Conservation (phyloP, 371 early-diverging fungal genomes). For the Fennellomyces sp. region DNA sequence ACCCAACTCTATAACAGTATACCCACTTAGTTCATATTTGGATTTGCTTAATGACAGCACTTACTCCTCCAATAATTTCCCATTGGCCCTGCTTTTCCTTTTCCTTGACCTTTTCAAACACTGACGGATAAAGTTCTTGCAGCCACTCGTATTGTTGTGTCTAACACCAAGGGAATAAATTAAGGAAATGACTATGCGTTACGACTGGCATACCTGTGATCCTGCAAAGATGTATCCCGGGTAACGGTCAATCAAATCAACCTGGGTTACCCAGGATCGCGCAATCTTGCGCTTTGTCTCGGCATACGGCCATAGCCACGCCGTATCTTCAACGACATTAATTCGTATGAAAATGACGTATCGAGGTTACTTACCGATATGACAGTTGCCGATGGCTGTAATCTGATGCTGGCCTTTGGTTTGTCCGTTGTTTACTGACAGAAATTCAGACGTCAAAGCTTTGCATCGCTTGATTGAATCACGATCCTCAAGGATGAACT, state of each 20-base stretch:
- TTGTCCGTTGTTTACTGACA: slow-evolving; percentile 59
- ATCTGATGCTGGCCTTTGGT: slow-evolving; percentile 57
- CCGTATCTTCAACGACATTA: slow-evolving; percentile 49
- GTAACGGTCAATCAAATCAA: slow-evolving; percentile 82
- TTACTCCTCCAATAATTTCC: slow-evolving; percentile 90
- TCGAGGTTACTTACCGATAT: slow-evolving; percentile 76
- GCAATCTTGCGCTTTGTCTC: slow-evolving; percentile 97
- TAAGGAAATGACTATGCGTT: neutral
- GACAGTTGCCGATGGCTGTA: slow-evolving; percentile 88
- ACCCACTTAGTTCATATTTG: neutral
- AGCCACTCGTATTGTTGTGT: slow-evolving; percentile 96
- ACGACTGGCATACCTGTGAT: slow-evolving; percentile 67
- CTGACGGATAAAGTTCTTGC: slow-evolving; percentile 75
- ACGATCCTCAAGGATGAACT: slow-evolving; percentile 59
- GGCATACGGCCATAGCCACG: slow-evolving; percentile 93
- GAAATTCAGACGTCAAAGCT: slow-evolving; percentile 63
- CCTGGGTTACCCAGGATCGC: slow-evolving; percentile 89
- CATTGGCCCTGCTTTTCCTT: slow-evolving; percentile 80
- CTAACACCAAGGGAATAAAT: slow-evolving; percentile 3
- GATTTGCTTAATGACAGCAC: neutral
- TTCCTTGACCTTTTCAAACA: slow-evolving; percentile 79
- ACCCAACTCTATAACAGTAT: slow-evolving; percentile 47
- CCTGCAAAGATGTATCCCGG: slow-evolving; percentile 90
- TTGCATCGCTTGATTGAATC: slow-evolving; percentile 59
- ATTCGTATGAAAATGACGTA: too few relatives aligned